These are phyloP conservation scores for Phytophthora macrochlamydospora DNA, from an alignment of 352 stramenopile species.

Conservation along the genomic window DNA sequence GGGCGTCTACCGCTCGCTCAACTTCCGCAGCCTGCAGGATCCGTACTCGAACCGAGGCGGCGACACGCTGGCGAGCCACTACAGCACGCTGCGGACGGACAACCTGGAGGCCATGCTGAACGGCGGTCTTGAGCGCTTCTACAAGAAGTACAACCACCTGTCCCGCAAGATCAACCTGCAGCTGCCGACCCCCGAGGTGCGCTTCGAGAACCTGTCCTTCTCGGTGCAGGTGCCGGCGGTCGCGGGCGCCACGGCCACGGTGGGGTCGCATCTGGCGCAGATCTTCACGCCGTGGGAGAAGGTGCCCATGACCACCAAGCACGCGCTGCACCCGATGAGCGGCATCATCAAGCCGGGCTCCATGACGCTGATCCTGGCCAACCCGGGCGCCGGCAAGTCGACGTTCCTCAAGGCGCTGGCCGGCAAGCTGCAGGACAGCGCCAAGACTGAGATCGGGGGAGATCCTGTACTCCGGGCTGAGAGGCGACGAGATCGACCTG, in stretches of 20 bases:
- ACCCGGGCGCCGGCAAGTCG: conserved; percentile 64
- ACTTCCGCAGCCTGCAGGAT: conserved; percentile 79
- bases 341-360: conserved; percentile 58
- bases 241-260: conserved; percentile 41
- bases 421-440: conserved; percentile 46
- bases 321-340: conserved; percentile 67
- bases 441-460: conserved; percentile 31
- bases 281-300: conserved; percentile 56
- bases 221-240: conserved; percentile 46
- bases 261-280: conserved; percentile 53
- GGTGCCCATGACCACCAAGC: conserved; percentile 37
- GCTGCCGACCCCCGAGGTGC: conserved; percentile 51
- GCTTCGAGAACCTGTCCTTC: conserved; percentile 74
- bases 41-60: conserved; percentile 41
- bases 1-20: conserved; percentile 10
- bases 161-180: conserved; percentile 68
- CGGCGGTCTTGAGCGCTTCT: conserved; percentile 76
- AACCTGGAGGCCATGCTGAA: conserved; percentile 71
- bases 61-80: conserved; percentile 34
- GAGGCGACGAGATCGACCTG: conserved; percentile 43
- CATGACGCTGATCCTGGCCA: conserved; percentile 67
- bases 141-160: conserved; percentile 83
- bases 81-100: conserved; percentile 58
- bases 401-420: conserved; percentile 68
- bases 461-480: conserved; percentile 46